Percentiles rank a stretch among this genome's conserved stretches.
Conservation (phyloP, 768 basidiomycete species). For the Fibroporia radiculosa region DNA sequence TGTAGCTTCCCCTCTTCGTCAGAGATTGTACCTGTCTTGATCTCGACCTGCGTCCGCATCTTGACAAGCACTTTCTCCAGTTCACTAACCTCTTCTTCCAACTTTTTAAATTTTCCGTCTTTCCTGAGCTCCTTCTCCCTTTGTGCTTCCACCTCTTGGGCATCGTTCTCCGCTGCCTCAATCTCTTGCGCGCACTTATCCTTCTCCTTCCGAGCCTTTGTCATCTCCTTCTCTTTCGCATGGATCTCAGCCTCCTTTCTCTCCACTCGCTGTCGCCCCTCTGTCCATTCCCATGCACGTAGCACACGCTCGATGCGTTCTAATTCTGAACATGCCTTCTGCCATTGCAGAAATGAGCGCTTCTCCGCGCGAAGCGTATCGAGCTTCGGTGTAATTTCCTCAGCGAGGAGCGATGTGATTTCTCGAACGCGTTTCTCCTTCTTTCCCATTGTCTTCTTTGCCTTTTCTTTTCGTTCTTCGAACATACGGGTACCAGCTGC, state of each 20-base stretch:
- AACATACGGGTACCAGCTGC: constrained; percentile 99
- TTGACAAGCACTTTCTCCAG: constrained; percentile 78
- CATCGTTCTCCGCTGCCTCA: constrained; percentile 60
- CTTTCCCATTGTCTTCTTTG: constrained; percentile 91
- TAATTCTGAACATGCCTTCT: constrained; percentile 82
- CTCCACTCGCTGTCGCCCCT: constrained; percentile 42
- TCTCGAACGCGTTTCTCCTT: constrained; percentile 96
- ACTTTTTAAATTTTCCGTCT: constrained; percentile 83
- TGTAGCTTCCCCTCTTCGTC: constrained; percentile 67
- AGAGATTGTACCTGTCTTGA: constrained; percentile 63
- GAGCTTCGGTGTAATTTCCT: constrained; percentile 93
- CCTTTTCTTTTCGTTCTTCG: constrained; percentile 96
- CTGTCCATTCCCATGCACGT: constrained; percentile 85
- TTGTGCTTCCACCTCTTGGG: constrained; percentile 58
- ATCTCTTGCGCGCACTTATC: constrained; percentile 46
- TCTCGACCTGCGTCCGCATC: constrained; percentile 76
- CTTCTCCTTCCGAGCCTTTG: constrained; percentile 37
- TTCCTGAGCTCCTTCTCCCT: constrained; percentile 86
- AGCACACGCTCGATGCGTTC: constrained; percentile 77
- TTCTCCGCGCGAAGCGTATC: constrained; percentile 88
- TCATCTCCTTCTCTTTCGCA: constrained; percentile 41
- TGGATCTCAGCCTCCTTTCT: constrained; percentile 51
- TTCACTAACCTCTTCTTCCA: constrained; percentile 73
- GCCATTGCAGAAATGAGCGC: constrained; percentile 79
- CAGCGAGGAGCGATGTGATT: constrained; percentile 66